phyloP scores from a whole-genome alignment of 2,329 filamentous ascomycete species.

The Colletotrichum melonis region DNA sequence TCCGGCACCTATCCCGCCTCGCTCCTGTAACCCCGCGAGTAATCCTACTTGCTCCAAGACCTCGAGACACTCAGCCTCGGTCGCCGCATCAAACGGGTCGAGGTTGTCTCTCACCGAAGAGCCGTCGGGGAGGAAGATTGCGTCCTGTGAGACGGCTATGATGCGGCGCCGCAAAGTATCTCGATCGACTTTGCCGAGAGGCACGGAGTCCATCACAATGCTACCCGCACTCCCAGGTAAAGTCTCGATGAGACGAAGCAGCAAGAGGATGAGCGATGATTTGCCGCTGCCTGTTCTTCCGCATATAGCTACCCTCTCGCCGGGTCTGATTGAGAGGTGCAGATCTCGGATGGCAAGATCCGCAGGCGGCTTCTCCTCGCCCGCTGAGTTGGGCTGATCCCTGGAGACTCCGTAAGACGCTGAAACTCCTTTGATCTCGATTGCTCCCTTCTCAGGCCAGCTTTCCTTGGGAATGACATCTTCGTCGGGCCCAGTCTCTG shows the following conservation, averaged over 20 bases:
- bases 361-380: neutral
- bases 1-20: conserved; percentile 46
- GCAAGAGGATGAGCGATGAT: conserved; percentile 53
- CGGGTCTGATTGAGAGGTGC: conserved; percentile 42
- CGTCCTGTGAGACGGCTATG: conserved; percentile 65
- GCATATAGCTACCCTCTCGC: conserved; percentile 50
- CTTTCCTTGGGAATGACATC: conserved; percentile 30
- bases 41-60: conserved; percentile 51
- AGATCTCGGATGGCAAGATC: conserved; percentile 43
- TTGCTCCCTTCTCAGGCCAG: conserved; percentile 46
- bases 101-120: conserved; percentile 55
- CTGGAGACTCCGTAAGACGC: conserved; percentile 43
- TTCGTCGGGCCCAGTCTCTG: conserved; percentile 40
- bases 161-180: conserved; percentile 56
- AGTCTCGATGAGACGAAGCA: conserved; percentile 55
- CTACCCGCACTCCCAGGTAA: conserved; percentile 38
- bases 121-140: conserved; percentile 60
- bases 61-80: conserved; percentile 45
- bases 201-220: conserved; percentile 57
- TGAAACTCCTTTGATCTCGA: conserved; percentile 46
- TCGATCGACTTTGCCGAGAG: conserved; percentile 52
- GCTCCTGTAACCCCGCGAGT: conserved; percentile 43
- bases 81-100: conserved; percentile 50
- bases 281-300: conserved; percentile 56
- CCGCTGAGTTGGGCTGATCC: too few species aligned